phyloP scores from a whole-genome alignment of 176 grass and related monocot species.

The Cymbopogon citratus region DNA sequence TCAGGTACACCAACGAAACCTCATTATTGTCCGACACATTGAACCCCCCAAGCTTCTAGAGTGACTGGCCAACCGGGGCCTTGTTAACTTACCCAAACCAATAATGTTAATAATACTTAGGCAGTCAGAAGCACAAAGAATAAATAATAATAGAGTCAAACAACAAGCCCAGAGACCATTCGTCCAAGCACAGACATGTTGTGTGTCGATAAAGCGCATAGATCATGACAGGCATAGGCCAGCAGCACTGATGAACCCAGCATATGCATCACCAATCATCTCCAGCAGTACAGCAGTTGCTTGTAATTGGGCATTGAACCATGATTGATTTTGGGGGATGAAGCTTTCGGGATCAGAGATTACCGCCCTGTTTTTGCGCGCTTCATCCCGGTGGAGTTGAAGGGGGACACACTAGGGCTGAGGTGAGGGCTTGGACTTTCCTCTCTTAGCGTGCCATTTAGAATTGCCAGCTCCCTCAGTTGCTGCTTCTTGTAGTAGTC shows the following conservation, averaged over 20 bases:
- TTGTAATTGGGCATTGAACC: constrained; percentile 27
- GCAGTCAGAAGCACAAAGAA: constrained; percentile 62
- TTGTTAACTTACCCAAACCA: constrained; percentile 77
- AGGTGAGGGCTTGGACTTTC: constrained; percentile 81
- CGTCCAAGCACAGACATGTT: constrained; percentile 26
- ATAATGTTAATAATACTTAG: constrained; percentile 57
- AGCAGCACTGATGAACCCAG: constrained; percentile 44
- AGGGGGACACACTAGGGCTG: constrained; percentile 85
- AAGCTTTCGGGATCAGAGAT: constrained; percentile 15
- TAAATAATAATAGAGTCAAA: constrained; percentile 59
- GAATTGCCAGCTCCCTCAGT: constrained; percentile 83
- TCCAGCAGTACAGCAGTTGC: constrained; percentile 34
- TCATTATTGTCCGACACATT: constrained; percentile 37
- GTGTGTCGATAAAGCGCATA: constrained; percentile 27
- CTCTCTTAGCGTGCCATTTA: constrained; percentile 90
- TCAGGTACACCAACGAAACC: constrained; percentile 40
- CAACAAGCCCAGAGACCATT: constrained; percentile 49
- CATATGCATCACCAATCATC: constrained; percentile 52
- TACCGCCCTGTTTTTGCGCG: constrained; percentile 87
- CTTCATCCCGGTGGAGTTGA: constrained; percentile 88
- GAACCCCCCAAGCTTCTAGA: constrained; percentile 30
- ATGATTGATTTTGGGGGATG: background rate
- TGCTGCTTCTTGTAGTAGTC: constrained; percentile 99
- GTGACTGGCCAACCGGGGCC: constrained; percentile 43
- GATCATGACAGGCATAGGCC: constrained; percentile 52